phyloP scores from a whole-genome alignment of 495 filamentous ascomycete genomes.

The Parathielavia hyrcaniae region DNA sequence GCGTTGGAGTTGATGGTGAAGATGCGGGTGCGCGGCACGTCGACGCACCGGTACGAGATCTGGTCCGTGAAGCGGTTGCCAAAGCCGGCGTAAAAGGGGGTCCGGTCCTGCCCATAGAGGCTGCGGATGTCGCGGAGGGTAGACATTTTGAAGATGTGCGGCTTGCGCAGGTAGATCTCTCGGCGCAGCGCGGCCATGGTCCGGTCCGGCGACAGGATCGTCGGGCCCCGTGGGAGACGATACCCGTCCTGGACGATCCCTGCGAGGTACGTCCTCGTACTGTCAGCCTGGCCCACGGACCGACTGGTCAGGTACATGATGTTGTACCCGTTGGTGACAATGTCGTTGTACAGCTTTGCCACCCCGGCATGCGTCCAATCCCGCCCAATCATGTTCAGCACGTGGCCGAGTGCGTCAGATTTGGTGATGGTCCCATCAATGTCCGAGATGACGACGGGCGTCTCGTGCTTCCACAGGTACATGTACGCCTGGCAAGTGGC shows the following conservation, averaged over 20 bases:
- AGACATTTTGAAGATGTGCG: slow-evolving; percentile 99
- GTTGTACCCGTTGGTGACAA: slow-evolving; percentile 93
- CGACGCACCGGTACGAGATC: slow-evolving; percentile 89
- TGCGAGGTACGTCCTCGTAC: slow-evolving; percentile 81
- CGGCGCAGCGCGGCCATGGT: slow-evolving; percentile 92
- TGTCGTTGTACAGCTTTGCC: slow-evolving; percentile 94
- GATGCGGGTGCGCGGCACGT: slow-evolving; percentile 86
- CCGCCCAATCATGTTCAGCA: slow-evolving; percentile 93
- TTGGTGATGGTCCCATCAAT: slow-evolving; percentile 99
- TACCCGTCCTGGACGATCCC: slow-evolving; percentile 86
- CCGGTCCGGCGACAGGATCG: slow-evolving; percentile 89
- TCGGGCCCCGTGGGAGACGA: slow-evolving; percentile 78
- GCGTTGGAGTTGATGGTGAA: slow-evolving; percentile 99
- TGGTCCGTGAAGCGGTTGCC: slow-evolving; percentile 96
- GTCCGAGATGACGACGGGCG: slow-evolving; percentile 93
- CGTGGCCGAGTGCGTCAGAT: slow-evolving; percentile 94
- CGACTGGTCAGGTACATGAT: slow-evolving; percentile 96
- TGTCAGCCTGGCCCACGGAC: slow-evolving; percentile 88
- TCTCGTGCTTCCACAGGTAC: slow-evolving; percentile 85
- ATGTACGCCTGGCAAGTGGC: slow-evolving; percentile 87
- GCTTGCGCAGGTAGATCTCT: slow-evolving; percentile 93
- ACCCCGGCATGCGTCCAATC: slow-evolving; percentile 98
- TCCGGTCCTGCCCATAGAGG: slow-evolving; percentile 71
- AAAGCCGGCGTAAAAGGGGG: slow-evolving; percentile 94
- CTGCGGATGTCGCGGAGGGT: slow-evolving; percentile 88